Conservation (phyloP, 805 yeast genomes). For the Clavispora fructus region DNA sequence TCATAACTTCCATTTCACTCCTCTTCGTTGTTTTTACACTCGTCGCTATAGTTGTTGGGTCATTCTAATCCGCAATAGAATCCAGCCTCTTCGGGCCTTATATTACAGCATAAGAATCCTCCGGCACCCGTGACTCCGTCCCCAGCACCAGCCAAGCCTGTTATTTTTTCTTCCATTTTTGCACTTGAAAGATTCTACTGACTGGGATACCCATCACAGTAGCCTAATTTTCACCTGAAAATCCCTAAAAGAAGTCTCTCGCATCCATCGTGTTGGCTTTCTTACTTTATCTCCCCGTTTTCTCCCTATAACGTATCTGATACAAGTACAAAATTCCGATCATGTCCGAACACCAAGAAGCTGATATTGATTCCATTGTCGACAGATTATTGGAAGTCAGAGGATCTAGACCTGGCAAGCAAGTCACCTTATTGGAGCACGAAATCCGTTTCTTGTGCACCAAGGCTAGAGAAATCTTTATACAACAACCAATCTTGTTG, state of each 20-base stretch:
- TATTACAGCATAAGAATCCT: slow-evolving; percentile 4
- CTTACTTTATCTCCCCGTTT: not conserved
- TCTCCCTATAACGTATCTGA: not conserved
- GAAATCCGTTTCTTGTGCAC: slow-evolving; percentile 95
- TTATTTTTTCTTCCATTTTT: not conserved
- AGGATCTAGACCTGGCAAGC: slow-evolving; percentile 98
- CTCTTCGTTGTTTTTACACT: slow-evolving; percentile 1
- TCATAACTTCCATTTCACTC: not conserved
- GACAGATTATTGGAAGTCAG: slow-evolving; percentile 95
- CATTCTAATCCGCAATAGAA: not conserved
- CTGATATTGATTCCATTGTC: slow-evolving; percentile 94
- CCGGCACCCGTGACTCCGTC: slow-evolving; percentile 3
- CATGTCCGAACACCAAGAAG: slow-evolving; percentile 53
- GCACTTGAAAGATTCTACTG: not conserved
- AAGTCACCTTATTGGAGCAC: slow-evolving; percentile 86
- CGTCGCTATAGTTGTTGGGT: not conserved
- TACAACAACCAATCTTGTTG: slow-evolving; percentile 91
- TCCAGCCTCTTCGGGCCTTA: slow-evolving; percentile 5
- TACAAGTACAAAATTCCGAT: slow-evolving; percentile 1
- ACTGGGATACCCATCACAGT: not conserved
- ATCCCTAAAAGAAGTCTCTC: not conserved
- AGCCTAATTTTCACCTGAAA: not conserved
- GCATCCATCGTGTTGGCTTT: not conserved
- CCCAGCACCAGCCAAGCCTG: not conserved
- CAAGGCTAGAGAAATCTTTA: slow-evolving; percentile 95